Evolutionary conservation across 306 rosid species (phyloP).

Genomic region (Cucurbita argyrosperma): DNA sequence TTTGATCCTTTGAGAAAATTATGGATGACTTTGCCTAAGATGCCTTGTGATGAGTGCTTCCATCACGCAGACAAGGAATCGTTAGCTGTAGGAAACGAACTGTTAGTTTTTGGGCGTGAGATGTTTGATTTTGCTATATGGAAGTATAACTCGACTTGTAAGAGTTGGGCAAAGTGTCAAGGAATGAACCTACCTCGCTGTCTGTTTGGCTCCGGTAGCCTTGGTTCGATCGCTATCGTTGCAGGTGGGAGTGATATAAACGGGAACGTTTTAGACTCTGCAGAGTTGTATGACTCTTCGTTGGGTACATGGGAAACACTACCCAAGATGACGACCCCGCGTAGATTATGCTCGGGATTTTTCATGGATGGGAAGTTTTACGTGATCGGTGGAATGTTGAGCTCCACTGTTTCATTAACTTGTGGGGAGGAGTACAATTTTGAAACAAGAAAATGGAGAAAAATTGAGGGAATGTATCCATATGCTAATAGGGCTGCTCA

Average conservation of each 20-base stretch:
- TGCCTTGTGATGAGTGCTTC: conserved; percentile 26
- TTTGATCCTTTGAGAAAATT: conserved; percentile 15
- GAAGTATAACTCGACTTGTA: conserved; percentile 17
- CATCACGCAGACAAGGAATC: conserved; percentile 26
- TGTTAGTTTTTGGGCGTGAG: conserved; percentile 26
- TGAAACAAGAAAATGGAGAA: conserved; percentile 14
- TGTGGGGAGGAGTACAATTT: conserved; percentile 27
- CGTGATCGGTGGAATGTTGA: conserved; percentile 27
- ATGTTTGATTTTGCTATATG: conserved; percentile 15
- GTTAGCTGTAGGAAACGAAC: conserved; percentile 20
- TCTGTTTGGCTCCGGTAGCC: conserved; percentile 21
- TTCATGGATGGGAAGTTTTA: conserved; percentile 25
- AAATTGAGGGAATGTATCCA: conserved; percentile 23
- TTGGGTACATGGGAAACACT: conserved; percentile 14
- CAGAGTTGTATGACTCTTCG: conserved; percentile 19
- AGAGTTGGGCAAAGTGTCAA: conserved; percentile 14
- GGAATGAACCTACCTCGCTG: conserved; percentile 19
- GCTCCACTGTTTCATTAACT: conserved; percentile 8
- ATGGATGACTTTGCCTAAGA: conserved; percentile 20
- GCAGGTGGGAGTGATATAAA: conserved; percentile 23
- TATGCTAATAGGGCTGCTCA: conserved; percentile 5
- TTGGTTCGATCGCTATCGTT: conserved; percentile 17
- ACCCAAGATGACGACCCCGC: conserved; percentile 10
- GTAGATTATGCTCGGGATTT: conserved; percentile 22
- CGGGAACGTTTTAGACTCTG: conserved; percentile 12